These are phyloP conservation scores for Lactarius psammicola DNA, from an alignment of 768 basidiomycete genomes.

Conservation along the genomic window DNA sequence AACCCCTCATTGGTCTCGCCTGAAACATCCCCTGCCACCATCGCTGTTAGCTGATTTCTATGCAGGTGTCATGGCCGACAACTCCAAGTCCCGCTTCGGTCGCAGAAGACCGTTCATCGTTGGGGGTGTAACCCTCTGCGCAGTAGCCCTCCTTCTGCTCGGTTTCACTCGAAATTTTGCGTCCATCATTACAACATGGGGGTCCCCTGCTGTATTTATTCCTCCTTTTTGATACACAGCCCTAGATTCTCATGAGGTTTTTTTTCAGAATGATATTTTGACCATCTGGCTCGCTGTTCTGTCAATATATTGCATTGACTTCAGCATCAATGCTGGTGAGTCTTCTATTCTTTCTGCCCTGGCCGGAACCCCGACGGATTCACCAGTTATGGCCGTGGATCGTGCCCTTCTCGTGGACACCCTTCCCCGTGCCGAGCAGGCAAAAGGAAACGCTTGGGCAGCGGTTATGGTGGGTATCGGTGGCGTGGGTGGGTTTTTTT, in stretches of 20 bases:
- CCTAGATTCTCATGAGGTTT: conserved; percentile 24
- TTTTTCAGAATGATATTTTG: conserved; percentile 54
- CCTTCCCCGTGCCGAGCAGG: conserved; percentile 69
- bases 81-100: conserved; percentile 79
- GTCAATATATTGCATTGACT: conserved; percentile 67
- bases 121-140: conserved; percentile 61
- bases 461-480: conserved; percentile 89
- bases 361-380: conserved; percentile 37
- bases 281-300: conserved; percentile 78
- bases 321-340: conserved; percentile 56
- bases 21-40: not conserved
- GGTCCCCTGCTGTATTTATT: conserved; percentile 38
- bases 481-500: conserved; percentile 81
- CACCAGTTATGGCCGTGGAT: conserved; percentile 80
- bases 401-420: conserved; percentile 89
- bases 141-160: conserved; percentile 72
- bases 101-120: conserved; percentile 86
- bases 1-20: conserved; percentile 75
- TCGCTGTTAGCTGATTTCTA: not conserved
- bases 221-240: not conserved
- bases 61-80: conserved; percentile 70
- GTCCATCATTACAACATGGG: conserved; percentile 40
- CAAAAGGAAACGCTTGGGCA: conserved; percentile 92
- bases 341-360: conserved; percentile 14
- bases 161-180: conserved; percentile 79